Conservation (phyloP, 805 yeast genomes). For the Sugiyamaella chiloensis region DNA sequence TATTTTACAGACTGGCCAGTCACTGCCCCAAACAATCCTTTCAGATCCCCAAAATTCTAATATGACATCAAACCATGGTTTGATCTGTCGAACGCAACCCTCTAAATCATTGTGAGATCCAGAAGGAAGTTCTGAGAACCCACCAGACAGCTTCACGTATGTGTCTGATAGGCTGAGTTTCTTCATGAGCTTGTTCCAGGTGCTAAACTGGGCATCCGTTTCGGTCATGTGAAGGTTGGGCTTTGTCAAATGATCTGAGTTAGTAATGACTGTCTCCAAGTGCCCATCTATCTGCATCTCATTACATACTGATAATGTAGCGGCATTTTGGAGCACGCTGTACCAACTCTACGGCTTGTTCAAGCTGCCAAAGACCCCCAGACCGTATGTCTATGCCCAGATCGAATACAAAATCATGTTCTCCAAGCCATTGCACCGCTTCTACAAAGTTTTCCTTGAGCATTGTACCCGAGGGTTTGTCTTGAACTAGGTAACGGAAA, state of each 20-base stretch:
- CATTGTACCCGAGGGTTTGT: conserved; percentile 41
- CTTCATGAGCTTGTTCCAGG: conserved; percentile 13
- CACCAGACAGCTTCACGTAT: conserved; percentile 43
- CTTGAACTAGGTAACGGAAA: conserved; percentile 44
- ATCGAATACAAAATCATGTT: conserved; percentile 37
- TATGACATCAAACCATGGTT: conserved; percentile 26
- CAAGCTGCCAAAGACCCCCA: conserved; percentile 42
- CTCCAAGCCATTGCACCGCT: conserved; percentile 37
- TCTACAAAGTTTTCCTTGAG: conserved; percentile 30
- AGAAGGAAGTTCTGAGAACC: conserved; percentile 37
- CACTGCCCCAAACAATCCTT: conserved; percentile 42
- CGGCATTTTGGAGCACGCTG: conserved; percentile 30
- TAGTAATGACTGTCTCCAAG: no score
- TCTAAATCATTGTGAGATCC: background rate
- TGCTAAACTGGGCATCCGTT: conserved; percentile 11
- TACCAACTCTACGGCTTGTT: conserved; percentile 36
- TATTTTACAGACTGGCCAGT: conserved; percentile 43
- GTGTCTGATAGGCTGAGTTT: conserved; percentile 12
- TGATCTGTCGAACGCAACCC: conserved; percentile 3
- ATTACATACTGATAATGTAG: conserved; percentile 32
- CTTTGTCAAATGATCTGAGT: conserved; percentile 41
- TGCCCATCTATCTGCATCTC: background rate
- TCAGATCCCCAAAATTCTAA: conserved; percentile 34
- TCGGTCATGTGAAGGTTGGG: conserved; percentile 33
- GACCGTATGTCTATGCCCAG: conserved; percentile 42